Evolutionary conservation across 1,284 basidiomycete species (phyloP).

Genomic region (Ganoderma lingzhi): DNA sequence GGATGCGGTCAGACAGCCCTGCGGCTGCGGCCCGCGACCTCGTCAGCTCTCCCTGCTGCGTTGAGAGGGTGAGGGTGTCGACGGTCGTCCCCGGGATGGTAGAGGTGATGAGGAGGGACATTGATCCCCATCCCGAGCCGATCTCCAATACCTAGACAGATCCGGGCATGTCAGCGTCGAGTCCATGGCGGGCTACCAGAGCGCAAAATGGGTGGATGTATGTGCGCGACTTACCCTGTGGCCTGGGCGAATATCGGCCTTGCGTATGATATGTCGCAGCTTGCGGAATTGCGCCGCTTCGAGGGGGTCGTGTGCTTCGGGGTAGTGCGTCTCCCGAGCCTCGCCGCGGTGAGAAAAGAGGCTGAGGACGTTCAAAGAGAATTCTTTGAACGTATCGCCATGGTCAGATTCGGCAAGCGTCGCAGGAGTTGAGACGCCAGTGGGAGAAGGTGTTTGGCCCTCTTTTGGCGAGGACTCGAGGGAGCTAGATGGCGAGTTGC

Average conservation of each 20-base stretch:
- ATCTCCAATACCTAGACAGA: conserved; percentile 66
- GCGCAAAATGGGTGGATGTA: neutral
- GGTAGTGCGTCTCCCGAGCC: neutral
- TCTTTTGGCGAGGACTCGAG: conserved; percentile 4
- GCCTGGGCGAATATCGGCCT: conserved; percentile 61
- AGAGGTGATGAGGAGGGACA: conserved; percentile 71
- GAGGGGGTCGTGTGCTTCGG: conserved; percentile 55
- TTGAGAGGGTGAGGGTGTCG: conserved; percentile 81
- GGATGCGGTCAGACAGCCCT: conserved; percentile 55
- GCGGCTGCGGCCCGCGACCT: conserved; percentile 59
- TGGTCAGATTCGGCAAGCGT: conserved; percentile 26
- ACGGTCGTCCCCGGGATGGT: conserved; percentile 65
- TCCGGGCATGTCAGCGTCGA: neutral
- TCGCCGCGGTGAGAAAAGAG: conserved; percentile 20
- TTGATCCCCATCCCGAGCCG: conserved; percentile 83
- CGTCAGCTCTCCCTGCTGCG: conserved; percentile 74
- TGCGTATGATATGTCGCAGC: conserved; percentile 59
- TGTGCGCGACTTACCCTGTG: conserved; percentile 55
- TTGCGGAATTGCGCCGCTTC: conserved; percentile 77
- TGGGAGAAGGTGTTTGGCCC: conserved; percentile 18
- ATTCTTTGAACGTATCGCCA: conserved; percentile 15
- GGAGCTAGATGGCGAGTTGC: conserved; percentile 15
- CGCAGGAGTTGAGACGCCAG: conserved; percentile 27
- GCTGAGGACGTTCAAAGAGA: conserved; percentile 17
- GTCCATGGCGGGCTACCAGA: neutral